Base-by-base conservation (phyloP, 1,284 basidiomycete genomes). In the Ceratobasidium theobromae region DNA sequence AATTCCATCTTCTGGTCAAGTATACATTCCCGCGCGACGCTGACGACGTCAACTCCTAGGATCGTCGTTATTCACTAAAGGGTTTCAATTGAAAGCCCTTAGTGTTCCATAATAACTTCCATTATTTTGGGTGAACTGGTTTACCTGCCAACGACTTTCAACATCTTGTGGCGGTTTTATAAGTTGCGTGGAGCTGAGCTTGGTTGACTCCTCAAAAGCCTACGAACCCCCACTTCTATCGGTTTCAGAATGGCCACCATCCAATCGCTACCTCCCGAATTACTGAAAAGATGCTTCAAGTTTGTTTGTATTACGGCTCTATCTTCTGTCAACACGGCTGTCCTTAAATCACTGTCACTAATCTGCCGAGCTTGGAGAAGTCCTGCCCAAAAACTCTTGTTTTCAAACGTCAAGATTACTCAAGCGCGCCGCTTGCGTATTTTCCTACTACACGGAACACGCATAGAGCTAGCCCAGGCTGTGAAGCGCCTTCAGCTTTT, bases 401-500 rank as follows among this genome's bases (percentile, higher is more conserved):
- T 62, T 21, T 62, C 58, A 2, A 62, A 40, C 21, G 58, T 62
- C 21, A 62, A 62, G 32, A 35, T 62, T 18, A 27, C 46, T 25
- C 58, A 62, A 38, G 58, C 58, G 21, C 48, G 58, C 4, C 46
- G 58, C 16, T 48, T 62, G 8, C 58, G 58, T 16, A 46, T 62
- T 12, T 62, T 62, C 28, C 48, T 62, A 16, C 35, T 51, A 38
- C 58, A 62, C 48, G 35, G 58, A 32, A 62, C 48, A 2, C 58
- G 48, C 9, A 52, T 52, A 18, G 58, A 62, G 40, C 58, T 62
- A 27, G 28, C 58, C n/a, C 58, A 52, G 18, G 32, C 58, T 33
- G 58, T 62, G 30, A 62, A 62, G 46, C 58, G 58, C 11, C 58
- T 62, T 25, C 58, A 62, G 28, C 35, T 62, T 6, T 35, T 28